Base-by-base conservation (phyloP, 257 asterid genomes). In the Fraxinus quadrangulata region DNA sequence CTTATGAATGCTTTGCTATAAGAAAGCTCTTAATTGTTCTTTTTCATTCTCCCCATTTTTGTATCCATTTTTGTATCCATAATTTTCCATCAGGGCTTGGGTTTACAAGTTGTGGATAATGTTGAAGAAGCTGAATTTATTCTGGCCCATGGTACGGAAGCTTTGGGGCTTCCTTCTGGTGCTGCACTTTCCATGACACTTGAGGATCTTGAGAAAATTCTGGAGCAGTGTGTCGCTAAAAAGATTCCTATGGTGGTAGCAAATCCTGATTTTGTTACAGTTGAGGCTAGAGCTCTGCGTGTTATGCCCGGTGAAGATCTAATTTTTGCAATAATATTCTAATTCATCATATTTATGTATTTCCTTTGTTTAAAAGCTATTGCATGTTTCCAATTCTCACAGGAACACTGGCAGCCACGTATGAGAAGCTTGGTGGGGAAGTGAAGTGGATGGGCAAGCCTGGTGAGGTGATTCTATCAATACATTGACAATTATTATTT, bases 361-460 rank as follows among this genome's bases (percentile, higher is more conserved):
- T 26, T 70, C 49, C 31, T 79, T 51, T 51, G 24, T 42, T 24
- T 67, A 23, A 21, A 71, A 74, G 73, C n/a, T 71, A 59, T 65
- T 72, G n/a, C 66, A 65, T n/a, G 63, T 65, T 77, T 26, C 33
- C 78, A 78, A 40, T 67, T 79, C 67, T 61, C 59, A 61, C 82
- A 91, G 97, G 99, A 80, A 91, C 96, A 37, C 75, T 95, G 81
- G 99, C 97, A 56, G 87, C 94, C 54, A 86, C 87, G 10, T 95
- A 91, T 26, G 98, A 93, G 89, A 89, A 91, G 83, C 94, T 93
- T 81, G 98, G 99, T 36, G 99, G 99, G 74, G 94, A 95, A 86
- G 99, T 93, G 76, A 93, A 91, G 85, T 95, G 99, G 99, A 95
- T 95, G 98, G 99, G 99, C 76, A 95, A 95, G 86, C 99, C 99